These are phyloP conservation scores for Monilinia aucupariae DNA, from an alignment of 2,329 filamentous ascomycete genomes.

Conservation along the genomic window DNA sequence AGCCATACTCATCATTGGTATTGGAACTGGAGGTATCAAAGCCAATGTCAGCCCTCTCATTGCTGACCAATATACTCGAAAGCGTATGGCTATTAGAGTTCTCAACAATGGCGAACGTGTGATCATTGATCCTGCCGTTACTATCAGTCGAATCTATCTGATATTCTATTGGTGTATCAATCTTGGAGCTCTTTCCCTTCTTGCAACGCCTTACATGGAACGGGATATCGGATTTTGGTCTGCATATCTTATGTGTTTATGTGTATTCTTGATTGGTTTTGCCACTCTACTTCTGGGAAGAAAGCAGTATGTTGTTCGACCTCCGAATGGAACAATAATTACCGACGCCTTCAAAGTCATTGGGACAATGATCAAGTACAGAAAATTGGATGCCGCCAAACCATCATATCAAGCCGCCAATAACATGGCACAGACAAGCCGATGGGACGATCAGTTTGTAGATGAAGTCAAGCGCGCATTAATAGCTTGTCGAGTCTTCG, in stretches of 20 bases:
- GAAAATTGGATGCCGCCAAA: conserved; percentile 52
- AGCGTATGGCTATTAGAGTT: conserved; percentile 41
- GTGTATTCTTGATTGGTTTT: conserved; percentile 51
- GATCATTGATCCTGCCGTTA: conserved; percentile 55
- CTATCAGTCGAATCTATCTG: conserved; percentile 42
- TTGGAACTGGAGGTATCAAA: conserved; percentile 52
- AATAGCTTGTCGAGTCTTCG: conserved; percentile 50
- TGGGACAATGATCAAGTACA: conserved; percentile 47
- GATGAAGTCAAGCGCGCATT: conserved; percentile 45
- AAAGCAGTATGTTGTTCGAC: conserved; percentile 50
- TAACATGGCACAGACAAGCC: not conserved
- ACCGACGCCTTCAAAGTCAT: conserved; percentile 60
- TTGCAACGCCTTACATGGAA: conserved; percentile 40
- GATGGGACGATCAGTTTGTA: conserved; percentile 42
- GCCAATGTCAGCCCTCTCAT: conserved; percentile 60
- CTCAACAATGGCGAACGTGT: conserved; percentile 52
- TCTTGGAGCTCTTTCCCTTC: conserved; percentile 49
- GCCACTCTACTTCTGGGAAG: conserved; percentile 46
- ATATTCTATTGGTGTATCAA: conserved; percentile 66
- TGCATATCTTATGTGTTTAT: conserved; percentile 43
- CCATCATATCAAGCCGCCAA: conserved; percentile 52
- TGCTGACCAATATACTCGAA: conserved; percentile 49
- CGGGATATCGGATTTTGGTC: conserved; percentile 46
- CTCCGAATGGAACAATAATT: conserved; percentile 57
- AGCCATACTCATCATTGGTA: conserved; percentile 43